These are phyloP conservation scores for Colletotrichum navitas DNA, from an alignment of 2,329 filamentous ascomycete species.

Conservation along the genomic window DNA sequence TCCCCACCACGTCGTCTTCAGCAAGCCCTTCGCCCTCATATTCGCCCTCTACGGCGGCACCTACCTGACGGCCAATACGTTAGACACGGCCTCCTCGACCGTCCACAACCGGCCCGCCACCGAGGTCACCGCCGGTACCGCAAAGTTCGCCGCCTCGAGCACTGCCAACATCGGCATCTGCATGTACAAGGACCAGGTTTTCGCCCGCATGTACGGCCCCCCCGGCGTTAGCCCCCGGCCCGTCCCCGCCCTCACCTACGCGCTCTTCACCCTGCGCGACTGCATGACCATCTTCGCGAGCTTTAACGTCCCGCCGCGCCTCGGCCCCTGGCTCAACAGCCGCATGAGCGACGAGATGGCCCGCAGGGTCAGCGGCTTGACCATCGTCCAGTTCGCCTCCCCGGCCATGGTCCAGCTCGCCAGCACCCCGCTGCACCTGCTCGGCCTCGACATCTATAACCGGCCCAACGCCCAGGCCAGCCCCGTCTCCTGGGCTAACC, in stretches of 20 bases:
- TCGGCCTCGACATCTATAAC: slow-evolving; percentile 91
- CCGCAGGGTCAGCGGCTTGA: slow-evolving; percentile 64
- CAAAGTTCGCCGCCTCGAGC: slow-evolving; percentile 86
- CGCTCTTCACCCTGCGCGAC: slow-evolving; percentile 85
- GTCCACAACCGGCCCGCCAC: slow-evolving; percentile 67
- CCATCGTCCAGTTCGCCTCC: slow-evolving; percentile 82
- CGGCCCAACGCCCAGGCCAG: slow-evolving; percentile 58
- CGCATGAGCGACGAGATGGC: slow-evolving; percentile 67
- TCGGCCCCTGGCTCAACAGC: slow-evolving; percentile 76
- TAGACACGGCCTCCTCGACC: slow-evolving; percentile 84
- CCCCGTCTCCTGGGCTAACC: slow-evolving; percentile 63
- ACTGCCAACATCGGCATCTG: slow-evolving; percentile 87
- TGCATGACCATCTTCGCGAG: slow-evolving; percentile 91
- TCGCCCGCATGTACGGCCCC: slow-evolving; percentile 85
- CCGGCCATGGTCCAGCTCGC: slow-evolving; percentile 83
- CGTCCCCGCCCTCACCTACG: slow-evolving; percentile 79
- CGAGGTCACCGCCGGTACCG: slow-evolving; percentile 77
- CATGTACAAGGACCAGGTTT: slow-evolving; percentile 90
- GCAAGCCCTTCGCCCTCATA: slow-evolving; percentile 77
- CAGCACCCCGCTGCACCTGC: slow-evolving; percentile 86
- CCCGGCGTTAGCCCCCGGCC: slow-evolving; percentile 61
- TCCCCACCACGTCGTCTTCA: slow-evolving; percentile 72
- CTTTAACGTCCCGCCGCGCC: slow-evolving; percentile 87
- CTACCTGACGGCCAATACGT: slow-evolving; percentile 87
- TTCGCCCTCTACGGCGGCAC: slow-evolving; percentile 86